phyloP scores from a whole-genome alignment of 805 yeast species.

The Lipomyces yamadae region DNA sequence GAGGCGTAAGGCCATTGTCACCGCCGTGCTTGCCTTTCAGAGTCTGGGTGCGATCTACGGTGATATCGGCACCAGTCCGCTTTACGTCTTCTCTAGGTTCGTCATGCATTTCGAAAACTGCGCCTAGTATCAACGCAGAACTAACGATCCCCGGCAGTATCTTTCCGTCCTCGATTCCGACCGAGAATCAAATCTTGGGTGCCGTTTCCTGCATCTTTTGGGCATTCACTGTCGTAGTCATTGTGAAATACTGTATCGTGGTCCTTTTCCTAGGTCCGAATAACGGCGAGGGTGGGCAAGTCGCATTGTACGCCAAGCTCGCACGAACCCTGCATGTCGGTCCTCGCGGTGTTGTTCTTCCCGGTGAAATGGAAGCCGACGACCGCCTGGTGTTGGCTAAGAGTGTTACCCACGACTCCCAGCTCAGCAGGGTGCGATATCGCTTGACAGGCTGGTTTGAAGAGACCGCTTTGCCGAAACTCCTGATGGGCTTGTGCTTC shows the following conservation, averaged over 20 bases:
- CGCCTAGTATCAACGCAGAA: no score
- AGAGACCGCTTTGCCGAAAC: slow-evolving; percentile 39
- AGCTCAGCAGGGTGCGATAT: background rate
- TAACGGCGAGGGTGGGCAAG: slow-evolving; percentile 67
- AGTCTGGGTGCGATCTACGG: slow-evolving; percentile 69
- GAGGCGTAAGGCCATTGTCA: background rate
- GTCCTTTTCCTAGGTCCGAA: slow-evolving; percentile 60
- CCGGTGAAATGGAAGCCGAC: slow-evolving; percentile 48
- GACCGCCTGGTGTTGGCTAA: slow-evolving; percentile 48
- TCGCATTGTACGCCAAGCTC: slow-evolving; percentile 65
- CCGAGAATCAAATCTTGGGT: slow-evolving; percentile 53
- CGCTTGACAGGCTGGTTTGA: slow-evolving; percentile 39
- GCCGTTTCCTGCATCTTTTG: slow-evolving; percentile 60
- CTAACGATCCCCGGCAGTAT: slow-evolving; percentile 27
- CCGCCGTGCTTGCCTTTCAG: slow-evolving; percentile 46
- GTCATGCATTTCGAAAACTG: background rate
- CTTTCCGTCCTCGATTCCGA: slow-evolving; percentile 45
- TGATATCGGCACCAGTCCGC: slow-evolving; percentile 66
- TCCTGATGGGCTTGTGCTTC: slow-evolving; percentile 49
- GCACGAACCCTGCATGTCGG: slow-evolving; percentile 54
- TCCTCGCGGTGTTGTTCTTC: slow-evolving; percentile 48
- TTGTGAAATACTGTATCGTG: slow-evolving; percentile 56
- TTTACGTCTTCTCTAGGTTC: slow-evolving; percentile 53
- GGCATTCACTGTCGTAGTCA: slow-evolving; percentile 58
- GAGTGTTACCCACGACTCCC: slow-evolving; percentile 45